A percentile compares a stretch with the other conserved stretches of the same genome.
Evolutionary conservation across 257 asterid species (phyloP).

Genomic region (Cordia subcordata): DNA sequence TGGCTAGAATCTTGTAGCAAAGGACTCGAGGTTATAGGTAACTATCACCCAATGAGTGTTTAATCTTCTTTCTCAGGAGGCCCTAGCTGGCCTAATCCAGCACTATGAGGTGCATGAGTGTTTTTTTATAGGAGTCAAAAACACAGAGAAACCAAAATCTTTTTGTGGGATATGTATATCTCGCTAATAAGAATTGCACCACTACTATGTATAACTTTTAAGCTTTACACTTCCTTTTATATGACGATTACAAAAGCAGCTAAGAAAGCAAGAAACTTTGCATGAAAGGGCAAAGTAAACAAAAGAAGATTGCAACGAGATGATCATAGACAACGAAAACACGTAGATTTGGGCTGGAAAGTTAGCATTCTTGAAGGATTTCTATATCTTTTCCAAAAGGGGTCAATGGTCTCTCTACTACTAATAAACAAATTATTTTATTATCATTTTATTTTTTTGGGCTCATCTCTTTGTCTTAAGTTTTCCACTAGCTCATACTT

Average conservation of each 20-base stretch:
- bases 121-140: too few relatives aligned
- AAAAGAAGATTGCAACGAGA: conserved; percentile 28
- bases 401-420: conserved; percentile 17
- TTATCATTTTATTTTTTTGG: conserved; percentile 18
- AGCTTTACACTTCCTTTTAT: conserved; percentile 18
- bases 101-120: background rate
- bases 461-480: background rate
- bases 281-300: conserved; percentile 26
- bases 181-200: conserved; percentile 54
- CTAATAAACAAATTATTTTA: background rate
- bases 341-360: conserved; percentile 82
- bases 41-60: too few relatives aligned
- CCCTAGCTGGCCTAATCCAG: too few relatives aligned
- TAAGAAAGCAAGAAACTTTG: conserved; percentile 49
- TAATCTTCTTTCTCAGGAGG: too few relatives aligned
- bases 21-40: too few relatives aligned
- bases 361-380: conserved; percentile 23
- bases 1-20: too few relatives aligned
- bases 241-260: conserved; percentile 28
- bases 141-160: conserved; percentile 5
- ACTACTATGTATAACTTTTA: too few relatives aligned
- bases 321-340: conserved; percentile 30
- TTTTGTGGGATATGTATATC: conserved; percentile 19
- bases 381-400: conserved; percentile 14
- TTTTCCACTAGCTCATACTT: conserved; percentile 3